These are phyloP conservation scores for Boletus smithii DNA, from an alignment of 1,284 basidiomycete species.

Conservation along the genomic window DNA sequence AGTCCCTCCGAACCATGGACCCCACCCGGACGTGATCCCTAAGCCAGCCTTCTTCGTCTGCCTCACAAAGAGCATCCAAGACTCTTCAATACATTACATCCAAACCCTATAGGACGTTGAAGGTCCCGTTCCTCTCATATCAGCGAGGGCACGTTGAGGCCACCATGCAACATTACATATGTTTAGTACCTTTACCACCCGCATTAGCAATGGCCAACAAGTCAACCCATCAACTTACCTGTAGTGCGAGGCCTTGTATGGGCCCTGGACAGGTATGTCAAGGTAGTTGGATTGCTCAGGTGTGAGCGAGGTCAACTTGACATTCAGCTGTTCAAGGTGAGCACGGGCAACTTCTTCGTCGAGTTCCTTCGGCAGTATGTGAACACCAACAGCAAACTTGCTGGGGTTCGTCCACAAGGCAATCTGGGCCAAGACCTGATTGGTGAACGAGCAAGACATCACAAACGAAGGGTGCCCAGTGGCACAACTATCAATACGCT, in stretches of 20 bases:
- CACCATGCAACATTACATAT: conserved; percentile 38
- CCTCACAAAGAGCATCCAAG: conserved; percentile 32
- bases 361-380: conserved; percentile 96
- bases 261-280: conserved; percentile 85
- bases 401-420: conserved; percentile 93
- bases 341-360: conserved; percentile 99
- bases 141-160: conserved; percentile 76
- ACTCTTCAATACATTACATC: conserved; percentile 35
- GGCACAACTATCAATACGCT: conserved; percentile 51
- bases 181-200: conserved; percentile 47
- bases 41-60: conserved; percentile 14
- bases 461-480: conserved; percentile 96
- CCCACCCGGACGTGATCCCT: conserved; percentile 17
- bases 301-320: conserved; percentile 88
- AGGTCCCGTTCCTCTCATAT: conserved; percentile 52
- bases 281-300: conserved; percentile 86
- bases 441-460: conserved; percentile 99
- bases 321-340: conserved; percentile 87
- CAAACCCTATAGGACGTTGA: conserved; percentile 51
- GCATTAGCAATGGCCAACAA: conserved; percentile 22
- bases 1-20: background rate
- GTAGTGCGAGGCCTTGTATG: conserved; percentile 91
- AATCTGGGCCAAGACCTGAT: conserved; percentile 98
- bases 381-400: conserved; percentile 90
- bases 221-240: conserved; percentile 43